Evolutionary conservation across 805 yeast genomes (phyloP).

Genomic region (Wickerhamiella vanderwaltii): DNA sequence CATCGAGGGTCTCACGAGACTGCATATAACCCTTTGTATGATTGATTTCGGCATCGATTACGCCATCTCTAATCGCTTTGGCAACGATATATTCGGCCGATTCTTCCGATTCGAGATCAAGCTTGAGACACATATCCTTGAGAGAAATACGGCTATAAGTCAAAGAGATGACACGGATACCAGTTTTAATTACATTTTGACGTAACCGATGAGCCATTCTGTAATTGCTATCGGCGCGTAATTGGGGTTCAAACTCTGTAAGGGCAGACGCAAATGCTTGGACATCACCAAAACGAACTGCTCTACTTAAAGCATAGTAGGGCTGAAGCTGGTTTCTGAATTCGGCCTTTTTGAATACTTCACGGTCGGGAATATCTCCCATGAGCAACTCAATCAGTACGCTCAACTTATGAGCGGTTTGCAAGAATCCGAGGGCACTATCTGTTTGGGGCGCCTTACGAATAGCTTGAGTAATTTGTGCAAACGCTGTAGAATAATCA

Average conservation of each 20-base stretch:
- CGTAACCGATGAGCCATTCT: conserved; percentile 79
- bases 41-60: conserved; percentile 86
- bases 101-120: conserved; percentile 86
- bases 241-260: conserved; percentile 44
- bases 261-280: conserved; percentile 64
- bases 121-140: conserved; percentile 84
- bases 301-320: conserved; percentile 75
- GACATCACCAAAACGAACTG: conserved; percentile 87
- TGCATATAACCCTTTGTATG: conserved; percentile 88
- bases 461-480: conserved; percentile 83
- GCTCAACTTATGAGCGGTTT: conserved; percentile 76
- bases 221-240: conserved; percentile 67
- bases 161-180: conserved; percentile 82
- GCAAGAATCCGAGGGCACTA: conserved; percentile 75
- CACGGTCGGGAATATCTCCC: conserved; percentile 92
- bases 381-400: conserved; percentile 82
- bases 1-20: conserved; percentile 72
- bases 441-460: conserved; percentile 91
- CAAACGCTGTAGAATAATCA: conserved; percentile 82
- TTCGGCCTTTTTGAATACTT: conserved; percentile 56
- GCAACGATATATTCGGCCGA: conserved; percentile 95
- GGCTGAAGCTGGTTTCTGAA: conserved; percentile 57
- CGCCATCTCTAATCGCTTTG: conserved; percentile 94
- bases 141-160: conserved; percentile 84
- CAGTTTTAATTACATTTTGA: conserved; percentile 96